Base-by-base conservation (phyloP, 176 grass and related monocot genomes). In the Aegilops tauschii region DNA sequence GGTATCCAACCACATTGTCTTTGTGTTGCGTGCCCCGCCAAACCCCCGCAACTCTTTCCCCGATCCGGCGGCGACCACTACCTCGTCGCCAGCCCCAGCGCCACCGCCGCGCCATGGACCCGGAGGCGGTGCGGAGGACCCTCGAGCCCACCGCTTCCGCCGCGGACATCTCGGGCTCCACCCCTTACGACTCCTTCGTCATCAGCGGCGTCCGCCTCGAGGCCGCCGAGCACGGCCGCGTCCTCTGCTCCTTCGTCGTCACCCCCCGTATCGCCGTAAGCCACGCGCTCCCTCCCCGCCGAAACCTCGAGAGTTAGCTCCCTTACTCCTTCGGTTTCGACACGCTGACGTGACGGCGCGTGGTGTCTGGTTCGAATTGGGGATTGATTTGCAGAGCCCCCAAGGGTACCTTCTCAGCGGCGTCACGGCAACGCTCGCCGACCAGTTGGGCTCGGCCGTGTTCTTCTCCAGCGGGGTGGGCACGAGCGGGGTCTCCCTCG, bases 171-270 rank as follows among this genome's bases (percentile, higher is more conserved):
- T 49, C 56, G 20, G 85, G 59, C 29, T 82, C 80, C 77, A 45
- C 56, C 50, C 82, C 91, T 10, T 96, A 86, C 87, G 94, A 99
- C 30, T 8, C 69, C 77, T 61, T 96, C 80, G 49, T 85, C 87
- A 7, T 91, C 63, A 86, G 77, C 76, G 90, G 92, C 84, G 47
- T 94, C 40, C 68, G 88, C 62, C 3, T 94, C 37, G 85, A 94
- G 72, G 68, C 63, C 76, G 85, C 83, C 39, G 89, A 94, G 72
- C 77, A 78, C 77, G 90, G 90, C 62, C 92, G 90, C 81, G 45
- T 99, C 86, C 90, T 98, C 80, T 98, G 89, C 87, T 96, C 93
- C 82, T 88, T 88, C 66, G 42, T 89, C 86, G 88, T 96, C 52
- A 82, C 82, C 73, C 88, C 93, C 36, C 84, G 90, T 73, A 63